Evolutionary conservation across 2,329 filamentous ascomycete genomes (phyloP).

Genomic region (Domatiomyces catenatus): DNA sequence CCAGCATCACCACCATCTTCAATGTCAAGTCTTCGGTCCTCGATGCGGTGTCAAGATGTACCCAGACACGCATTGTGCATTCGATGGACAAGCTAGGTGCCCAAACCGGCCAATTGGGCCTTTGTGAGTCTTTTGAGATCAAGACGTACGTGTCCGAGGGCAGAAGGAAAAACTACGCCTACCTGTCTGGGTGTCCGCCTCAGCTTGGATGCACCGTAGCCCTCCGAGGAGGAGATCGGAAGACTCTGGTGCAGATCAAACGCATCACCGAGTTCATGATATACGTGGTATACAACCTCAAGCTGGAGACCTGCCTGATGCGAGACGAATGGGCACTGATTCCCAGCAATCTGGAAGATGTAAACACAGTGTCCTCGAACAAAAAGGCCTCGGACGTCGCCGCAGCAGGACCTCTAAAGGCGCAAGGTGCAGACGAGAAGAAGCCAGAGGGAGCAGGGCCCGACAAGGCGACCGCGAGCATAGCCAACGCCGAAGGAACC

Average conservation of each 20-base stretch:
- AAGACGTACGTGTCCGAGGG: conserved; percentile 83
- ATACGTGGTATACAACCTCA: conserved; percentile 95
- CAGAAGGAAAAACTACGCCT: conserved; percentile 87
- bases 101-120: conserved; percentile 57
- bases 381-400: conserved; percentile 4
- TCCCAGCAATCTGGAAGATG: conserved; percentile 28
- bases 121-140: conserved; percentile 78
- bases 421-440: not conserved
- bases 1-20: conserved; percentile 82
- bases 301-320: conserved; percentile 86
- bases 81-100: conserved; percentile 86
- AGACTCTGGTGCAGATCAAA: conserved; percentile 64
- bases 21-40: conserved; percentile 95
- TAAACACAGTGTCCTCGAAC: not conserved
- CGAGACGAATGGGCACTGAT: conserved; percentile 81
- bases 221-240: conserved; percentile 61
- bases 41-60: conserved; percentile 83
- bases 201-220: conserved; percentile 91
- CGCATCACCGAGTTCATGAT: conserved; percentile 96
- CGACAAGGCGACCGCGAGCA: not conserved
- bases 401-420: conserved; percentile 6
- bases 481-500: conserved; percentile 10
- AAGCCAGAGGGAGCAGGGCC: not conserved
- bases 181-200: conserved; percentile 75
- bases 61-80: conserved; percentile 81